These are phyloP conservation scores for Ichthyophonus hoferi DNA, from an alignment of 208 protist genomes.

Conservation along the genomic window DNA sequence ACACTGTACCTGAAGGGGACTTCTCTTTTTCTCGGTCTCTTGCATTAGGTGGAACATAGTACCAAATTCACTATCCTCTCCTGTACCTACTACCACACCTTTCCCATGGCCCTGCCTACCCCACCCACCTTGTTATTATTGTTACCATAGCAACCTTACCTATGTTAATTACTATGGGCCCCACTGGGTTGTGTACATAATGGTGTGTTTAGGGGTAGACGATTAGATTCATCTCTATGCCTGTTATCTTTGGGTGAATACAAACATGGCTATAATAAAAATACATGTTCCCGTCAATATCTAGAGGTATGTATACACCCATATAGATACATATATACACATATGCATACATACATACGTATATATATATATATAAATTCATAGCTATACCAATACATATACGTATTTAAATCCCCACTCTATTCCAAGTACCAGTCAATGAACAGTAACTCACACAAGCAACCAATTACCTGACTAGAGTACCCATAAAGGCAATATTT, in stretches of 20 bases:
- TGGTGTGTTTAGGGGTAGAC: too few relatives aligned
- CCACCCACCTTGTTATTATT: neutral
- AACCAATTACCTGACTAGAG: slow-evolving; percentile 44
- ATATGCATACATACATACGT: neutral
- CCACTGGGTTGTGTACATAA: too few relatives aligned
- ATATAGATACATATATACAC: too few relatives aligned
- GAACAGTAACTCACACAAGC: too few relatives aligned
- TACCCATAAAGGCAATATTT: slow-evolving; percentile 66
- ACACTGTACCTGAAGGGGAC: slow-evolving; percentile 83
- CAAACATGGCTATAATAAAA: too few relatives aligned
- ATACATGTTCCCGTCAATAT: too few relatives aligned
- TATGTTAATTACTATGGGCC: too few relatives aligned
- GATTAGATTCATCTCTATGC: too few relatives aligned
- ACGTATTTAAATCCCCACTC: neutral
- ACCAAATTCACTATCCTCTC: slow-evolving; percentile 81
- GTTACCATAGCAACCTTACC: too few relatives aligned
- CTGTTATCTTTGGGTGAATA: too few relatives aligned
- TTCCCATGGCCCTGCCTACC: slow-evolving; percentile 79
- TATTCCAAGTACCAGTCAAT: too few relatives aligned
- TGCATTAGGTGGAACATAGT: slow-evolving; percentile 78
- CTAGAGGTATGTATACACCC: too few relatives aligned
- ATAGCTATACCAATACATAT: neutral
- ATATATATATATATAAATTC: slow-evolving; percentile 23
- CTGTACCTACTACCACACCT: slow-evolving; percentile 82
- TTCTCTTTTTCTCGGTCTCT: slow-evolving; percentile 78